Base-by-base conservation (phyloP, 2,329 filamentous ascomycete species). In the Neonectria hederae region DNA sequence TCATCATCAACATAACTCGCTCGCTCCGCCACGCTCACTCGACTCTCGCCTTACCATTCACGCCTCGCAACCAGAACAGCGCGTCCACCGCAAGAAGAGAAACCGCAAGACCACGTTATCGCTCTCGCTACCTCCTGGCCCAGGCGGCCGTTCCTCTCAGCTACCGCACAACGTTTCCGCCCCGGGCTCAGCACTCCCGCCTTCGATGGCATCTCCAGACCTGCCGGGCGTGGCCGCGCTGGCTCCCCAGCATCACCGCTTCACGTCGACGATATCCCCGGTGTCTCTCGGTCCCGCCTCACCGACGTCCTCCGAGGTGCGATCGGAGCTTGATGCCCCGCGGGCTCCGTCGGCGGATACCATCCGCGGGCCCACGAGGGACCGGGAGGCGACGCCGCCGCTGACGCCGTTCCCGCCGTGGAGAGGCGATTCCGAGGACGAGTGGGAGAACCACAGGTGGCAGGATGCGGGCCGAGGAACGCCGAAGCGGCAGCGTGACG, bases 381-480 rank as follows among this genome's bases (percentile, higher is more conserved):
- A 70, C 1, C 54, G 61, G 35, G 68, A 56, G 2, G 26, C 49
- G 0, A 54, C 62, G 6, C 69, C 71, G 3, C 75, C 74, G 0
- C 58, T 76, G 3, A 76, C 73, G 1, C 72, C 71, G 5, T 76
- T 76, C 28, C 75, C 75, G 10, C 70, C 72, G 2, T 74, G 71
- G 71, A 54, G 62, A 1, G 60, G 63, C 9, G 67, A 65, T 6
- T 62, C 67, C 2, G 71, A 70, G 6, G 71, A 65, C 1, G 69
- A 60, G 2, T 69, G 65, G 4, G 66, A 69, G 17, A 48, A 30
- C 5, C 63, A 51, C 2, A 58, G 40, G 0, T 72, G 69, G 70
- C 61, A 60, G 22, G 62, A 51, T 2, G 60, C 17, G 4, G n/a
- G 17, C 32, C 17, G 48, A 56, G 17, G n/a, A 4, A 14, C 9